Evolutionary conservation across 176 grass and related monocot species (phyloP), one percentile per base, ranked within the genome.

Genomic region (Aegilops bicornis): DNA sequence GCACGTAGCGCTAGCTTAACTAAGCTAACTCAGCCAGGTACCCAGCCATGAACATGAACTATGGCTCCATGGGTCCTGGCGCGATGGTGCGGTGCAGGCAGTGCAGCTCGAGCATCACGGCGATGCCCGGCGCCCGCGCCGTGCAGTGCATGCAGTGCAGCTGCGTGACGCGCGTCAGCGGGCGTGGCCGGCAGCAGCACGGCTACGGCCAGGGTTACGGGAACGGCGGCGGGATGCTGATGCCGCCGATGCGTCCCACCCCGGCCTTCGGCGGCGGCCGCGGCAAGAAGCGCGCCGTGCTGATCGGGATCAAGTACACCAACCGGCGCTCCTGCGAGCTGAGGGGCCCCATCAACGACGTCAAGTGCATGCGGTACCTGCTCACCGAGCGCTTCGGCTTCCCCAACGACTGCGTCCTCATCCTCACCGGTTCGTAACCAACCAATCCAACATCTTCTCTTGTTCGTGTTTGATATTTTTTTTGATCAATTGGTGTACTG

Each of bases 271-370:
- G 87, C 33, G 27, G 5, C 30, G 58, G 54, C 56, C 87, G 79
- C 3, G 50, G 96, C 83, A 95, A 91, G 37, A 98, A 98, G 85
- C 92, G 89, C 81, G 96, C 96, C 16, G 80, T 98, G 52, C 87
- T 98, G 24, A 75, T 98, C 83, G 95, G 95, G 54, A 87, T 98
- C 85, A 87, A 82, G 82, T 98, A 98, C 82, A 37, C 32, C 10
- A 37, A 32, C 62, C 79, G 30, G 77, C 60, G 77, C 6, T 47
- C 43, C 14, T 62, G 83, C 69, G 64, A 92, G 81, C 91, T 93
- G 1, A 59, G 85, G 63, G 89, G 90, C 39, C 92, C 95, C 63
- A 60, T 97, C 76, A 97, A 95, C 84, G 92, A 97, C 77, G 92
- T 91, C 73, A 91, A 91, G 80, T 97, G 85, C 89, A 87, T 97